Percentiles rank a stretch among this genome's conserved stretches.
phyloP scores from a whole-genome alignment of 2,329 filamentous ascomycete species.

The Chaetothyriales sp. region DNA sequence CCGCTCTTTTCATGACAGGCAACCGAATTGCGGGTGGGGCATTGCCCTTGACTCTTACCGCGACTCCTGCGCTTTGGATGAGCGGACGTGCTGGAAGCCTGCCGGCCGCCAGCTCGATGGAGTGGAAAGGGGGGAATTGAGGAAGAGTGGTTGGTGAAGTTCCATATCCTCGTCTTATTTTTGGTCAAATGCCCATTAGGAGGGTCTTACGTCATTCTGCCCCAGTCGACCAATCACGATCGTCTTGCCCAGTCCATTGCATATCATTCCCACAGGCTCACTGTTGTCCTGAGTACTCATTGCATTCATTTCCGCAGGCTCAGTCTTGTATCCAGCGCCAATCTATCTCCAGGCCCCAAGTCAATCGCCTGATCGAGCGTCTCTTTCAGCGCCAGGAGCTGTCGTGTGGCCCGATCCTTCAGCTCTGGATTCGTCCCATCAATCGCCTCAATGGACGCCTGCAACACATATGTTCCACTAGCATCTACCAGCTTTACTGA shows the following conservation, averaged over 20 bases:
- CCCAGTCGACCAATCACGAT: not conserved
- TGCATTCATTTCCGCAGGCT: not conserved
- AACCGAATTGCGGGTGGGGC: not conserved
- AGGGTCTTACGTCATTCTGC: no score
- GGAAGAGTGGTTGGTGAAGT: no score
- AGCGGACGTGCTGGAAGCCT: not conserved
- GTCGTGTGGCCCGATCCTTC: constrained; percentile 38
- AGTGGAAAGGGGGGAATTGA: not conserved
- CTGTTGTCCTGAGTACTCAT: constrained; percentile 38
- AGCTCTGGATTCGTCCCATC: constrained; percentile 37
- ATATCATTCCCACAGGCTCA: constrained; percentile 16
- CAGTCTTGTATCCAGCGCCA: constrained; percentile 45
- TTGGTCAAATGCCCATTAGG: no score
- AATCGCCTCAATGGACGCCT: constrained; percentile 42
- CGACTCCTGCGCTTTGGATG: not conserved
- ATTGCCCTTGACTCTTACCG: not conserved
- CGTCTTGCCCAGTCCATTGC: no score
- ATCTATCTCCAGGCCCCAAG: constrained; percentile 41
- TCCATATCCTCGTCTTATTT: no score
- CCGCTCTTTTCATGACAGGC: constrained; percentile 21
- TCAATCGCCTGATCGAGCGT: constrained; percentile 41
- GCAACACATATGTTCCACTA: constrained; percentile 43
- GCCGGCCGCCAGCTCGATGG: not conserved
- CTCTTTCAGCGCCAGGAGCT: constrained; percentile 40
- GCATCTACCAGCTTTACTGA: constrained; percentile 38